Base-by-base conservation (phyloP, 805 yeast species). In the Candida ficus region DNA sequence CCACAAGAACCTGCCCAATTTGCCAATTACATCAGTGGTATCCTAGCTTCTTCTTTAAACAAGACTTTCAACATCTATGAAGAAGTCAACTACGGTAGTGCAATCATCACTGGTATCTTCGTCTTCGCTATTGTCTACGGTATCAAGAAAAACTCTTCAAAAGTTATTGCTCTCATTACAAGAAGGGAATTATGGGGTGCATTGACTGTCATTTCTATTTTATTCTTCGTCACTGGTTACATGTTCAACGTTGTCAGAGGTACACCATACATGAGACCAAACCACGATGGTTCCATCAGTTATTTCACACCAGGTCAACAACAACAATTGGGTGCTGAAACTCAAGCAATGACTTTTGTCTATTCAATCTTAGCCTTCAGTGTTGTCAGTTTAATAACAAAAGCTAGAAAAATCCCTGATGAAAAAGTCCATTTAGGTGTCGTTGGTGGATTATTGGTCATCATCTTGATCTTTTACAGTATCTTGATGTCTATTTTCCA, bases 241-340 rank as follows among this genome's bases (percentile, higher is more conserved):
- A 93, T 93, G 99, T 93, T 79, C 73, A 90, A 88, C 61, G 75
- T 76, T 50, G 93, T 93, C 47, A 78, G 97, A 61, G 74, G 75
- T 29, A 59, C 67, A 20, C 73, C 63, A 34, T 85, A 81, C 57
- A 68, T 81, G 31, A 71, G 72, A 48, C 70, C 66, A 26, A 62
- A 57, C 19, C 54, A 48, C 8, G 49, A 56, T 32, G 73, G 72
- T 18, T 51, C 51, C 8, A 54, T 63, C 13, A 68, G 50, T 30
- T 81, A 76, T 57, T 67, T 77, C 33, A 46, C 58, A 3, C 67
- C 70, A 5, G 88, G 88, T 27, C 89, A 84, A 53, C 85, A 82
- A 55, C 67, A 66, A 37, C 99, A 93, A 62, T 73, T 75, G 37
- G 96, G 88, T 7, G 78, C 83, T 33, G 99, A 93, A 67, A 88